These are phyloP conservation scores for Pyrenophora teres DNA, from an alignment of 2,329 filamentous ascomycete genomes.

Conservation along the genomic window DNA sequence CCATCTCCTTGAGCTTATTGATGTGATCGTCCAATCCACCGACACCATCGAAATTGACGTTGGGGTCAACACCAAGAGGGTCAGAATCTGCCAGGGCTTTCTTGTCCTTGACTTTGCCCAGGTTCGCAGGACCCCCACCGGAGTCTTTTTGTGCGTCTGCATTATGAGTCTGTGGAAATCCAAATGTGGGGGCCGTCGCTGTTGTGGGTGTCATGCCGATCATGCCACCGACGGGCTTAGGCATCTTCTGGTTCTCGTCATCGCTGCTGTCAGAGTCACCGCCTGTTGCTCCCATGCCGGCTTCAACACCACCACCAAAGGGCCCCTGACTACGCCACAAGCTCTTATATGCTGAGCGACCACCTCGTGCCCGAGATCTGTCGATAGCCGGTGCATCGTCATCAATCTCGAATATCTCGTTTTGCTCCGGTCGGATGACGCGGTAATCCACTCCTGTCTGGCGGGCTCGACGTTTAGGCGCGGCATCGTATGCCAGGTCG, in stretches of 20 bases:
- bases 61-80: constrained; percentile 88
- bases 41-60: constrained; percentile 91
- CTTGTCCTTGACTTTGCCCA: constrained; percentile 91
- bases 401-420: constrained; percentile 75
- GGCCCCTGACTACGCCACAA: constrained; percentile 90
- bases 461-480: constrained; percentile 66
- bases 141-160: constrained; percentile 60
- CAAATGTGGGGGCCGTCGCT: constrained; percentile 54
- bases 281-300: constrained; percentile 75
- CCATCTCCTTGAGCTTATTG: constrained; percentile 98
- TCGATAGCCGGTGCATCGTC: constrained; percentile 70
- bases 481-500: constrained; percentile 59
- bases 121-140: constrained; percentile 73
- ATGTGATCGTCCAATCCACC: constrained; percentile 93
- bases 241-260: constrained; percentile 75
- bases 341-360: constrained; percentile 66
- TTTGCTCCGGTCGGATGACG: constrained; percentile 75
- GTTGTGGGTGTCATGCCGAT: constrained; percentile 67
- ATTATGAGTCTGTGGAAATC: constrained; percentile 63
- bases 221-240: constrained; percentile 60
- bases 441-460: constrained; percentile 77
- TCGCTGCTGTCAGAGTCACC: constrained; percentile 97
- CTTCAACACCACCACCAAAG: constrained; percentile 83
- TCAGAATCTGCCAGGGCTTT: constrained; percentile 93
- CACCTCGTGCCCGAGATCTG: constrained; percentile 66